phyloP scores from a whole-genome alignment of 306 rosid genomes.

The Styphnolobium japonicum region DNA sequence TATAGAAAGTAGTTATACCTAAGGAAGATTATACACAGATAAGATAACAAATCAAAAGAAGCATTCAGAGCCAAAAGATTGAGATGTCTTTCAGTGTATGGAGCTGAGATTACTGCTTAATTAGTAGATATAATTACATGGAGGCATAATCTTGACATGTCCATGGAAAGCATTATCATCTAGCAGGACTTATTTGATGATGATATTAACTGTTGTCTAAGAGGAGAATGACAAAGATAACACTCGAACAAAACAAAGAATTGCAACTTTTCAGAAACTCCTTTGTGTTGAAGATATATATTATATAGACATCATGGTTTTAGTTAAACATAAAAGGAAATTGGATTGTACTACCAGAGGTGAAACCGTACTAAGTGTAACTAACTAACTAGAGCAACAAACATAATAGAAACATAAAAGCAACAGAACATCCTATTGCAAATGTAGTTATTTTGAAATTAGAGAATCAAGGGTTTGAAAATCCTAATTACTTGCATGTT shows the following conservation, averaged over 20 bases:
- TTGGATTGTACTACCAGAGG: background rate
- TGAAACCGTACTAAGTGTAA: background rate
- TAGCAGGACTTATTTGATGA: background rate
- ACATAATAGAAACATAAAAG: background rate
- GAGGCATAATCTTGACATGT: background rate
- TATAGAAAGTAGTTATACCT: background rate
- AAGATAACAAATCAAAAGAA: background rate
- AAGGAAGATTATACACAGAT: background rate
- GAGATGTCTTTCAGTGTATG: background rate
- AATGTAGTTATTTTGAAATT: background rate
- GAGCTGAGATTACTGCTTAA: background rate
- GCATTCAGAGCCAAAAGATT: too few species aligned
- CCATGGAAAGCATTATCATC: background rate
- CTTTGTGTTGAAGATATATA: background rate
- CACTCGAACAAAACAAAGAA: background rate
- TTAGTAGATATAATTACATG: background rate
- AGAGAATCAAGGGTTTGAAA: background rate
- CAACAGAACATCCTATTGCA: background rate
- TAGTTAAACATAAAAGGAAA: background rate
- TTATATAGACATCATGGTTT: background rate
- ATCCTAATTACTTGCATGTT: conserved; percentile 78
- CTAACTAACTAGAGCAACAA: background rate
- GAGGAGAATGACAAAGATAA: background rate
- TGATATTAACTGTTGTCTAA: background rate
- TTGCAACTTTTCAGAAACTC: background rate